phyloP scores from a whole-genome alignment of 2,329 filamentous ascomycete genomes.

The Diplodia intermedia region DNA sequence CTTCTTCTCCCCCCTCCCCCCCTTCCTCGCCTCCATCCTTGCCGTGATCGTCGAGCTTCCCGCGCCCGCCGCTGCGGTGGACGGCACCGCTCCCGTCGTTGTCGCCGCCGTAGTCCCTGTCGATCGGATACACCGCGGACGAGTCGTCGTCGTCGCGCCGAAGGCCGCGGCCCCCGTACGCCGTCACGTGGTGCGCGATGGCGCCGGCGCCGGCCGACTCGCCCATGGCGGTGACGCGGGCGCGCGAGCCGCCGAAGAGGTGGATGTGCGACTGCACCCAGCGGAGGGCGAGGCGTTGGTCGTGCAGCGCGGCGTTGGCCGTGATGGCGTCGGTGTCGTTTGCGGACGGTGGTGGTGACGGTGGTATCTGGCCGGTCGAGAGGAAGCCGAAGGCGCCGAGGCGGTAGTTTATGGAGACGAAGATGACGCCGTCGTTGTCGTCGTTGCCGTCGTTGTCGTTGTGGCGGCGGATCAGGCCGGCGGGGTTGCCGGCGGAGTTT shows the following conservation, averaged over 20 bases:
- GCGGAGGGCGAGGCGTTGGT: conserved; percentile 54
- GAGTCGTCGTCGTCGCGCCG: too few relatives aligned
- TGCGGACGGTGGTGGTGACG: too few relatives aligned
- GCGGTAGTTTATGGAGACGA: conserved; percentile 56
- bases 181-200: conserved; percentile 57
- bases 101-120: conserved; percentile 37
- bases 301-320: conserved; percentile 52
- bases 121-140: conserved; percentile 30
- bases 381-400: conserved; percentile 55
- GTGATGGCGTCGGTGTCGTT: conserved; percentile 31
- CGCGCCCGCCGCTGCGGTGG: too few relatives aligned
- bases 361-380: conserved; percentile 41
- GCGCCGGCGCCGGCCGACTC: conserved; percentile 48
- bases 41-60: too few relatives aligned
- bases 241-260: conserved; percentile 56
- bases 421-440: conserved; percentile 51
- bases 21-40: too few relatives aligned
- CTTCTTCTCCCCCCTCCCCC: too few relatives aligned
- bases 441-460: too few relatives aligned
- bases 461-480: not conserved
- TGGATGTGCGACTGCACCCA: conserved; percentile 59
- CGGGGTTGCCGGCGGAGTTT: not conserved
- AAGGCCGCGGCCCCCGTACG: too few relatives aligned
- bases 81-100: too few relatives aligned
- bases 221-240: conserved; percentile 57